Evolutionary conservation across 179 eudicot genomes (phyloP).

Genomic region (Drosera spatulata): DNA sequence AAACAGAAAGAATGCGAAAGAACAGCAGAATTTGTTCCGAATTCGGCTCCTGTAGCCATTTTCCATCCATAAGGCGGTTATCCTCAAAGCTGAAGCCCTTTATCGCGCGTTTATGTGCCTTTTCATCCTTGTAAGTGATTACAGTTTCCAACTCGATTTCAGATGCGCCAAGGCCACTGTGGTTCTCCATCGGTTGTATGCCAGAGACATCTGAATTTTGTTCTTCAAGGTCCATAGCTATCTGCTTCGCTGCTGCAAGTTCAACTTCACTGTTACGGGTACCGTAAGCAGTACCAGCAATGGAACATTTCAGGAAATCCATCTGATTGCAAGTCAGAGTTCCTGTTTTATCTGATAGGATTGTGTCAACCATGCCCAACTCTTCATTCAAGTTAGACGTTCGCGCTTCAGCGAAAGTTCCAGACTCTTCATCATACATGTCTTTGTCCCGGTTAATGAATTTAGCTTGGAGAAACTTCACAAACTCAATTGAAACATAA

Average conservation of each 20-base stretch:
- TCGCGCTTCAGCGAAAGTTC: slow-evolving; percentile 91
- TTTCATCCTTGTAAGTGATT: slow-evolving; percentile 40
- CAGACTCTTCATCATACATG: slow-evolving; percentile 87
- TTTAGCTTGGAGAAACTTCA: slow-evolving; percentile 88
- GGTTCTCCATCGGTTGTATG: background rate
- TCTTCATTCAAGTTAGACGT: slow-evolving; percentile 28
- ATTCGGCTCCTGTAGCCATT: slow-evolving; percentile 67
- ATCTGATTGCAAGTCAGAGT: slow-evolving; percentile 94
- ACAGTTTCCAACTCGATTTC: slow-evolving; percentile 73
- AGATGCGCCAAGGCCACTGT: slow-evolving; percentile 15
- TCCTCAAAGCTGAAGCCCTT: slow-evolving; percentile 95
- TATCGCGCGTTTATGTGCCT: slow-evolving; percentile 29
- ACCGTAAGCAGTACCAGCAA: slow-evolving; percentile 81
- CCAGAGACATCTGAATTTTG: slow-evolving; percentile 22
- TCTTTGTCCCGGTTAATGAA: slow-evolving; percentile 74
- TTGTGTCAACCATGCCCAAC: slow-evolving; percentile 91
- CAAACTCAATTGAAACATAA: slow-evolving; percentile 94
- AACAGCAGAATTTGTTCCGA: slow-evolving; percentile 43
- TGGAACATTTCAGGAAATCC: slow-evolving; percentile 94
- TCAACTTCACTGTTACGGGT: slow-evolving; percentile 79
- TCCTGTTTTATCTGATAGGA: slow-evolving; percentile 96
- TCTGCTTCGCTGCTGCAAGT: slow-evolving; percentile 81
- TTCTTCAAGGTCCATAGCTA: slow-evolving; percentile 61
- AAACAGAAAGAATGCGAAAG: slow-evolving; percentile 77
- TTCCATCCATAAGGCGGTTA: slow-evolving; percentile 59